Conservation (phyloP, 225 moss, liverwort and hornwort genomes). For the Climacium dendroides region DNA sequence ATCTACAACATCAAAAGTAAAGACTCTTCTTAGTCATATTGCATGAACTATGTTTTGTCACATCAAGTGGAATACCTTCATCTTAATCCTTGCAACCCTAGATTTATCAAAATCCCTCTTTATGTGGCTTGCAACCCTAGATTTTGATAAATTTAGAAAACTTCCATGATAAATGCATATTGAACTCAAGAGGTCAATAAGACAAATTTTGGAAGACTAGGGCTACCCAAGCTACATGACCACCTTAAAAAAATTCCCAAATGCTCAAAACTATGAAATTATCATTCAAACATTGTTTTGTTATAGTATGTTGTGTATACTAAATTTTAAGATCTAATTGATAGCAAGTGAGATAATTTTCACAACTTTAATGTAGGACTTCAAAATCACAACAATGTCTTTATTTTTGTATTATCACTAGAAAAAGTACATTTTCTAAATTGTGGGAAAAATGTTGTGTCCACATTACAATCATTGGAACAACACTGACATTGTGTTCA, state of each 20-base stretch:
- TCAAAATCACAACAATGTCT: background rate
- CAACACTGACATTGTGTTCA: background rate
- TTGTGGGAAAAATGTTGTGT: background rate
- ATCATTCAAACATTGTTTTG: no score
- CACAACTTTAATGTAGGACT: background rate
- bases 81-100: no score
- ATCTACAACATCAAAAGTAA: no score
- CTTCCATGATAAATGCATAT: background rate
- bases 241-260: no score
- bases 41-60: background rate
- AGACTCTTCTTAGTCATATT: background rate
- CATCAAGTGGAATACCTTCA: background rate
- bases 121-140: no score
- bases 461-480: fast-evolving
- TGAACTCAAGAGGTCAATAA: background rate
- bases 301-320: no score
- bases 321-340: no score
- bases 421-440: background rate
- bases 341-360: no score
- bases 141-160: background rate
- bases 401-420: background rate
- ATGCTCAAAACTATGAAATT: no score
- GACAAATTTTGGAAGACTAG: no score
- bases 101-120: no score
- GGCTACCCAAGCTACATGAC: no score